Percentiles rank a stretch among this genome's conserved stretches.
These are phyloP conservation scores for Erigeron canadensis DNA, from an alignment of 129 eudicot genomes.

Conservation along the genomic window DNA sequence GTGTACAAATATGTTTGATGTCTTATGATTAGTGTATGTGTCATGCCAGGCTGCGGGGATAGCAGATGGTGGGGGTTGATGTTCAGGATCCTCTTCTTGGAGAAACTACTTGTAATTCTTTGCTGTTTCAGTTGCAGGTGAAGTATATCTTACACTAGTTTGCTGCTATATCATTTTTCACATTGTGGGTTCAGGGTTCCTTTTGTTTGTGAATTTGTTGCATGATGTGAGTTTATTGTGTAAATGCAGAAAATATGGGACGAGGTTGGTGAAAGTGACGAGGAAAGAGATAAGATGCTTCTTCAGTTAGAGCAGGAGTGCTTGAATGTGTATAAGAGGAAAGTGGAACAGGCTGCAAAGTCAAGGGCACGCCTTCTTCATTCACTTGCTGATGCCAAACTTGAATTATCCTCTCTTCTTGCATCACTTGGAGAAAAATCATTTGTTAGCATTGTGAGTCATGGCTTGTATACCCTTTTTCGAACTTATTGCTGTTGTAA, in stretches of 20 bases:
- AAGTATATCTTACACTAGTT: not conserved
- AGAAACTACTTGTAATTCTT: conserved; percentile 76
- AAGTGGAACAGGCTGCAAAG: conserved; percentile 83
- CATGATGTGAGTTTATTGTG: not conserved
- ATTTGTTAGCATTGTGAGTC: conserved; percentile 64
- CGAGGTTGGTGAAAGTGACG: conserved; percentile 94
- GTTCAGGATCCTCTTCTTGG: conserved; percentile 54
- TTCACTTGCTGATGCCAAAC: conserved; percentile 73
- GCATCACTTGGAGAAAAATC: conserved; percentile 82
- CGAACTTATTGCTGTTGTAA: not conserved
- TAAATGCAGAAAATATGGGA: conserved; percentile 89
- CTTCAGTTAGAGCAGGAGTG: conserved; percentile 94
- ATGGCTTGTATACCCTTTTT: not conserved
- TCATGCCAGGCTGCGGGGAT: conserved; percentile 24
- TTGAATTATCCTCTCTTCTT: conserved; percentile 69
- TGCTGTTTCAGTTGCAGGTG: conserved; percentile 82
- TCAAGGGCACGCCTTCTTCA: conserved; percentile 83
- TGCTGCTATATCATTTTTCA: not conserved
- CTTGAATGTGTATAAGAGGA: conserved; percentile 87
- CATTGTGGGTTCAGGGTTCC: not conserved
- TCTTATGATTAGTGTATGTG: not conserved
- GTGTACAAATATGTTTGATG: not conserved
- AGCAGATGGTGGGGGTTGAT: conserved; percentile 63
- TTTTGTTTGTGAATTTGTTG: not conserved
- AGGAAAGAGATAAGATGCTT: conserved; percentile 88